Percentiles rank a stretch among this genome's conserved stretches.
phyloP scores from a whole-genome alignment of 345 rosid species.

The Heritiera fomes region DNA sequence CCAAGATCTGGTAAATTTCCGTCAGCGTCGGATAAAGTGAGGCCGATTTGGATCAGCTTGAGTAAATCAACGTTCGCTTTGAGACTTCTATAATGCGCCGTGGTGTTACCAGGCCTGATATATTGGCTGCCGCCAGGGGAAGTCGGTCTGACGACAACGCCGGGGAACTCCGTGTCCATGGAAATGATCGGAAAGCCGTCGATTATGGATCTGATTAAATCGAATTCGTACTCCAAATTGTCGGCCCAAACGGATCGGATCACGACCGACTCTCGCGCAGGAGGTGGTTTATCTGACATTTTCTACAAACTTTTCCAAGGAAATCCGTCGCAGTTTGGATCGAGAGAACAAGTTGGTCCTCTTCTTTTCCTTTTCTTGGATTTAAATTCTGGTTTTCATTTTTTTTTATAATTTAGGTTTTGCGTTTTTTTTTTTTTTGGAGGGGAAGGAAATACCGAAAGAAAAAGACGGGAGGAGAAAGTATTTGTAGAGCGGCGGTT shows the following conservation, averaged over 20 bases:
- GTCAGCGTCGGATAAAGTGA: conserved; percentile 44
- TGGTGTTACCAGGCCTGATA: conserved; percentile 31
- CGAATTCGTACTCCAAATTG: conserved; percentile 47
- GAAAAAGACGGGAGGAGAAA: neutral
- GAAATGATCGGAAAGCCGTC: conserved; percentile 44
- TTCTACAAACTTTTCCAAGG: neutral
- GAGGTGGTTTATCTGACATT: conserved; percentile 10
- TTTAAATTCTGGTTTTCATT: neutral
- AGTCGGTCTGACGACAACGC: conserved; percentile 41
- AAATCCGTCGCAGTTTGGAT: neutral
- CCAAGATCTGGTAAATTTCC: conserved; percentile 67
- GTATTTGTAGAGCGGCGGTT: conserved; percentile 15
- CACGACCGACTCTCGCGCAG: conserved; percentile 24
- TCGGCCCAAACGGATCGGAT: conserved; percentile 56
- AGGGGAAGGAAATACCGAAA: too few species aligned
- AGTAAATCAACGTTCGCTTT: conserved; percentile 56
- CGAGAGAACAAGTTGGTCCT: neutral
- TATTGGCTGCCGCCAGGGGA: neutral
- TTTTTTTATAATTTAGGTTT: too few species aligned
- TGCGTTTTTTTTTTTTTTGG: too few species aligned
- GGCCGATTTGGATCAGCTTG: conserved; percentile 57
- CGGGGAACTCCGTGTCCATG: conserved; percentile 81
- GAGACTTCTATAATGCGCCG: conserved; percentile 42
- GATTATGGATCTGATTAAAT: conserved; percentile 39
- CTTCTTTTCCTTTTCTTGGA: neutral